Conservation (phyloP, 805 yeast genomes). For the Isabelozyma rhagii region DNA sequence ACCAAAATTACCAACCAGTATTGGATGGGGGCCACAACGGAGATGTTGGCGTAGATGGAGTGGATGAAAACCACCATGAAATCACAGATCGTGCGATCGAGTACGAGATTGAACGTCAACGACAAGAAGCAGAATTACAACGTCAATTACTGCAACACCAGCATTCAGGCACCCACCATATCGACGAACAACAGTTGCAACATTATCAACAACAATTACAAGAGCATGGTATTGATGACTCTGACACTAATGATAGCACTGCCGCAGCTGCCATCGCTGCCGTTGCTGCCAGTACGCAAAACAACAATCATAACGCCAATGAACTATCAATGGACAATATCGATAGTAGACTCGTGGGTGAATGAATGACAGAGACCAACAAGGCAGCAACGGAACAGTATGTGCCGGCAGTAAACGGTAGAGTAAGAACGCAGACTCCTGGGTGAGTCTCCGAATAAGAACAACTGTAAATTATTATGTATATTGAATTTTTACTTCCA, state of each 20-base stretch:
- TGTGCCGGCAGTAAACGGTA: no score
- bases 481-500: neutral
- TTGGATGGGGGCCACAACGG: slow-evolving; percentile 1
- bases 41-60: slow-evolving; percentile 5
- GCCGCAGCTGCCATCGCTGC: slow-evolving; percentile 45
- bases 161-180: slow-evolving; percentile 17
- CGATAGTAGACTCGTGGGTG: slow-evolving; percentile 44
- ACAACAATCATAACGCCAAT: slow-evolving; percentile 18
- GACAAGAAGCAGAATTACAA: slow-evolving; percentile 20
- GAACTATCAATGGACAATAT: slow-evolving; percentile 43
- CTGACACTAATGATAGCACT: slow-evolving; percentile 16
- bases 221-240: slow-evolving; percentile 9
- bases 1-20: slow-evolving; percentile 1
- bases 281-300: slow-evolving; percentile 34
- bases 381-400: no score
- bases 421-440: no score
- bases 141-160: slow-evolving; percentile 20
- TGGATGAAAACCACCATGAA: slow-evolving; percentile 7
- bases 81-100: slow-evolving; percentile 13
- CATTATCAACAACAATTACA: slow-evolving; percentile 29
- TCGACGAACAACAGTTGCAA: slow-evolving; percentile 18
- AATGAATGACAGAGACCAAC: slow-evolving; percentile 9
- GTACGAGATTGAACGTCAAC: slow-evolving; percentile 13
- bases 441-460: neutral
- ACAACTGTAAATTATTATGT: neutral